A percentile compares a stretch with the other conserved stretches of the same genome.
phyloP scores from a whole-genome alignment of 495 filamentous ascomycete species.

The Neohortaea acidophila region DNA sequence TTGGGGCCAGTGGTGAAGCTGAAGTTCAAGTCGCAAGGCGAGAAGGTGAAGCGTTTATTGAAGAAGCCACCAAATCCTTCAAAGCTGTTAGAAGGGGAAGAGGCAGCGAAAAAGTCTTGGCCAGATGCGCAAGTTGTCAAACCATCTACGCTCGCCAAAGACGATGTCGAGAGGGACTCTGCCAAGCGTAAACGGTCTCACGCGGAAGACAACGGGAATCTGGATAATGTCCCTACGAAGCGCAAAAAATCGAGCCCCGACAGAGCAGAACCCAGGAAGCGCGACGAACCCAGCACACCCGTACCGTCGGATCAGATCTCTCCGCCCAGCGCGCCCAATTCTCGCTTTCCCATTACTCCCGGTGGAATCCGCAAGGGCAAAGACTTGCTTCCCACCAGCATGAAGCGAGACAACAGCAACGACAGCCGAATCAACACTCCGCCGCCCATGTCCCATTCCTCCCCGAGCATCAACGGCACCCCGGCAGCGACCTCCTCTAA shows the following conservation, averaged over 20 bases:
- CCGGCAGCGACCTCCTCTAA: background rate
- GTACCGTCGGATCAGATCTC: too few relatives aligned
- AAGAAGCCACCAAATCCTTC: slow-evolving; percentile 7
- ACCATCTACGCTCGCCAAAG: too few relatives aligned
- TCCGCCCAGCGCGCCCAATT: too few relatives aligned
- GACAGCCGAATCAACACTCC: slow-evolving; percentile 1
- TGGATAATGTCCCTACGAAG: too few relatives aligned
- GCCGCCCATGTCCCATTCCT: background rate
- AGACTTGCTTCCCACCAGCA: background rate
- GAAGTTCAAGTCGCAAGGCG: slow-evolving; percentile 6
- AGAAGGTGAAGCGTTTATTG: slow-evolving; percentile 8
- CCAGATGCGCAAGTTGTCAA: too few relatives aligned
- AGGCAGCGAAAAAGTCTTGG: background rate
- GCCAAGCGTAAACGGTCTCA: too few relatives aligned
- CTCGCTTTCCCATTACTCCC: too few relatives aligned
- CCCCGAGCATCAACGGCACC: background rate
- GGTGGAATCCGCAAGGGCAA: background rate
- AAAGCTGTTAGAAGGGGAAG: background rate
- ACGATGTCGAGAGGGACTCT: too few relatives aligned
- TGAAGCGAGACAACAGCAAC: background rate
- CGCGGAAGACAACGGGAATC: too few relatives aligned
- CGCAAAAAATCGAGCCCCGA: background rate
- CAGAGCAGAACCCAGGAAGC: slow-evolving; percentile 1
- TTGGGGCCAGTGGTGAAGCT: slow-evolving; percentile 18
- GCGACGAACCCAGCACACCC: background rate